Evolutionary conservation across 352 stramenopile species (phyloP).

Genomic region (Hyaloperonospora brassicae): DNA sequence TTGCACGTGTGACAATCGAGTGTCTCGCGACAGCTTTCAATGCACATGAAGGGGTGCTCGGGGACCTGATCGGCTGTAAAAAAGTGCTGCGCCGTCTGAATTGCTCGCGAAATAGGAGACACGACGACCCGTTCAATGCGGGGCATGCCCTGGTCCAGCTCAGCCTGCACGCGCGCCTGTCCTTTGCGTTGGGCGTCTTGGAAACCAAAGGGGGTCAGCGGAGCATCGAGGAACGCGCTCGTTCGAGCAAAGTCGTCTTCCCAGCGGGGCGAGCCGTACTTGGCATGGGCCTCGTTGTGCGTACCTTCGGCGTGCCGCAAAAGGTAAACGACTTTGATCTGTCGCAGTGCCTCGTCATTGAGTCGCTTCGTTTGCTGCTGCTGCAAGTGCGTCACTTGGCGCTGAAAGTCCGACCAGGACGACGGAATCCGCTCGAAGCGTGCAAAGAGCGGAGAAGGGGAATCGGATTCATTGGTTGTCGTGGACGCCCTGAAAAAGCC

Average conservation of each 20-base stretch:
- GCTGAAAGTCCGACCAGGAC: constrained; percentile 26
- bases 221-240: constrained; percentile 50
- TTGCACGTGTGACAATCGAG: constrained; percentile 68
- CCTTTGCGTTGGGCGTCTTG: constrained; percentile 47
- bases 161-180: constrained; percentile 21
- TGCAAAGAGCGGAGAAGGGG: constrained; percentile 22
- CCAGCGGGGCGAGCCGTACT: constrained; percentile 53
- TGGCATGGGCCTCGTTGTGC: constrained; percentile 60
- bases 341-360: constrained; percentile 2
- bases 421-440: constrained; percentile 23
- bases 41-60: constrained; percentile 36
- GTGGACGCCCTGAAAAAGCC: constrained; percentile 16
- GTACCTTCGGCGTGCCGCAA: constrained; percentile 65
- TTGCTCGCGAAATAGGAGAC: constrained; percentile 46
- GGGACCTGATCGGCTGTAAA: constrained; percentile 34
- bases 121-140: constrained; percentile 25
- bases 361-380: constrained; percentile 11
- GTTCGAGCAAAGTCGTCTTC: constrained; percentile 57
- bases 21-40: constrained; percentile 65
- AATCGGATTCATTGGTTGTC: constrained; percentile 2
- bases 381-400: constrained; percentile 14
- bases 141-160: constrained; percentile 33
- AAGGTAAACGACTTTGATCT: constrained; percentile 74
- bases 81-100: constrained; percentile 66
- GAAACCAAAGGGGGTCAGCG: constrained; percentile 55